Percentiles rank a stretch among this genome's conserved stretches.
Evolutionary conservation across 2,329 filamentous ascomycete species (phyloP).

Genomic region (Nakataea oryzae): DNA sequence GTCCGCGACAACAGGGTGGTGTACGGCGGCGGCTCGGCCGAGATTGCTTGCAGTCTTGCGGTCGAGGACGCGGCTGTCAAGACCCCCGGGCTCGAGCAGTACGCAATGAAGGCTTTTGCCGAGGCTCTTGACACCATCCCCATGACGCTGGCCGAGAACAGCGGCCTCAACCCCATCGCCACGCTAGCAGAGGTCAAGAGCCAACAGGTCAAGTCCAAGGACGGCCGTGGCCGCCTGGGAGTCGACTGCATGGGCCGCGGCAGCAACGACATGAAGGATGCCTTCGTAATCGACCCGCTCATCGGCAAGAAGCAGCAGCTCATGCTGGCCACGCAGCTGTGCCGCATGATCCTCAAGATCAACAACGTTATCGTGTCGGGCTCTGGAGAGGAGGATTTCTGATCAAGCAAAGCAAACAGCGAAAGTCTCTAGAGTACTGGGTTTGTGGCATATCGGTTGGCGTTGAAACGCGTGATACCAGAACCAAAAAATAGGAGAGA

Average conservation of each 20-base stretch:
- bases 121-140: conserved; percentile 89
- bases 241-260: conserved; percentile 97
- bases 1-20: conserved; percentile 95
- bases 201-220: conserved; percentile 71
- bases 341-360: conserved; percentile 94
- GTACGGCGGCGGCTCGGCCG: conserved; percentile 91
- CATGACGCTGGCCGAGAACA: conserved; percentile 96
- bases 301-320: conserved; percentile 98
- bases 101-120: conserved; percentile 95
- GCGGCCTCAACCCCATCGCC: conserved; percentile 88
- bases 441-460: background rate
- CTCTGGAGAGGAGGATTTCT: conserved; percentile 79
- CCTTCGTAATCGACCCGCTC: conserved; percentile 95
- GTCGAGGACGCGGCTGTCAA: conserved; percentile 92
- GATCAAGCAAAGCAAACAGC: conserved; percentile 19
- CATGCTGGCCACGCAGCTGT: conserved; percentile 90
- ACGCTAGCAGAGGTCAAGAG: conserved; percentile 93
- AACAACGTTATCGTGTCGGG: conserved; percentile 95
- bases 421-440: background rate
- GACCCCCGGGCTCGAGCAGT: conserved; percentile 95
- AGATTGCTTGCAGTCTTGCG: conserved; percentile 92
- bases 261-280: conserved; percentile 93
- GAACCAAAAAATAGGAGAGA: conserved; percentile 2
- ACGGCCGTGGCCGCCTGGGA: conserved; percentile 56
- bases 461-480: background rate